Conservation (phyloP, 164 flowering plant species). For the Magnolia changhungtana region DNA sequence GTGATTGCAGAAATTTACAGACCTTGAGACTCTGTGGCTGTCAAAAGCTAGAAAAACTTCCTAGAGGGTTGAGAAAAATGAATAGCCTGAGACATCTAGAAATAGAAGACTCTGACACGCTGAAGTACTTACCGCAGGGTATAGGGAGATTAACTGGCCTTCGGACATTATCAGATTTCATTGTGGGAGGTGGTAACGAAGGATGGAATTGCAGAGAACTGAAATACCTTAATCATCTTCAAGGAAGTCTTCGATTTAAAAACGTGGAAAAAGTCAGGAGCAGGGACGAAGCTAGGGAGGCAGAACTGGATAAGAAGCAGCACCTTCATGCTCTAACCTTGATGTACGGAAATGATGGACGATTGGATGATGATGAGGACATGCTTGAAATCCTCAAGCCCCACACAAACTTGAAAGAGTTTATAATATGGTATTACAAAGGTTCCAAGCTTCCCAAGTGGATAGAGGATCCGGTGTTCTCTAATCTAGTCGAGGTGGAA, state of each 20-base stretch:
- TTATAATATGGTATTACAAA: too few relatives aligned
- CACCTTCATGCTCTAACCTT: too few relatives aligned
- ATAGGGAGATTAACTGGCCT: slow-evolving; percentile 2
- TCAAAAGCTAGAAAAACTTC: background rate
- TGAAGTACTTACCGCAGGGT: background rate
- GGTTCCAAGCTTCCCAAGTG: too few relatives aligned
- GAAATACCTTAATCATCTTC: background rate
- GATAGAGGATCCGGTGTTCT: too few relatives aligned
- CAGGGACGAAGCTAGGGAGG: too few relatives aligned
- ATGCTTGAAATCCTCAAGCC: too few relatives aligned
- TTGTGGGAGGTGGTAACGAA: background rate
- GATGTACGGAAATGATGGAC: too few relatives aligned
- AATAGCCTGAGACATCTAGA: slow-evolving; percentile 5
- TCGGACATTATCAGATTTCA: background rate
- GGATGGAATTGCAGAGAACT: background rate
- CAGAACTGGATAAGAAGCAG: too few relatives aligned
- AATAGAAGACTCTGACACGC: background rate
- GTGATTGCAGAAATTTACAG: slow-evolving; percentile 1
- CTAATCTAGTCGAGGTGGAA: too few relatives aligned
- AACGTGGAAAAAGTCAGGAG: background rate
- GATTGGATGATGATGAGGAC: too few relatives aligned
- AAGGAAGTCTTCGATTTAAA: background rate
- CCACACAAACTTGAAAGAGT: too few relatives aligned
- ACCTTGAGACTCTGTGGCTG: background rate
- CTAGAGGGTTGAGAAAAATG: background rate